Evolutionary conservation across 2,329 filamentous ascomycete genomes (phyloP).

Genomic region (Alternaria alternata): DNA sequence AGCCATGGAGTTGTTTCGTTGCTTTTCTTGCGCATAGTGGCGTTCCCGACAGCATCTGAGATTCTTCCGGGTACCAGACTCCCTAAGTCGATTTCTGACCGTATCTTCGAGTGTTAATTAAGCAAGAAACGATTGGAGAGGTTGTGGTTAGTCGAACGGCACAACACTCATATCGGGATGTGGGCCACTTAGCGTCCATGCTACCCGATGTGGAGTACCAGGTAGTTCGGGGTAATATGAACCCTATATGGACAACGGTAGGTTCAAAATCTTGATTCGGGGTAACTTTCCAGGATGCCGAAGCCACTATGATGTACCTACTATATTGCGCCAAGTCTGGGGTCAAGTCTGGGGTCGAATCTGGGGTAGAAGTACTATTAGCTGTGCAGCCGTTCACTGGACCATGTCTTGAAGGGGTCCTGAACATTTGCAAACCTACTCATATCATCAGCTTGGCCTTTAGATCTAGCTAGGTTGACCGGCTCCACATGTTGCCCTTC

Average conservation of each 20-base stretch:
- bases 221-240: neutral
- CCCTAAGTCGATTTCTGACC: too few relatives aligned
- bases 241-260: neutral
- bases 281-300: neutral
- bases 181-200: neutral
- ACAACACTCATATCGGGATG: neutral
- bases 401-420: neutral
- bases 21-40: too few relatives aligned
- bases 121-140: neutral
- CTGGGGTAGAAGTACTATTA: neutral
- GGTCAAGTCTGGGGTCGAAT: neutral
- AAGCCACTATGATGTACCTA: neutral
- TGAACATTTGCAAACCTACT: neutral
- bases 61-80: too few relatives aligned
- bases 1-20: too few relatives aligned
- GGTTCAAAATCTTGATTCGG: neutral
- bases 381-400: neutral
- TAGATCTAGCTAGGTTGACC: neutral
- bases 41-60: too few relatives aligned
- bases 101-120: too few relatives aligned
- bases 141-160: neutral
- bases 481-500: neutral
- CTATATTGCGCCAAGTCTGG: neutral
- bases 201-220: neutral
- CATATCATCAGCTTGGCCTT: neutral